Evolutionary conservation across 305 asterid genomes (phyloP).

Genomic region (Rubia peregrina): DNA sequence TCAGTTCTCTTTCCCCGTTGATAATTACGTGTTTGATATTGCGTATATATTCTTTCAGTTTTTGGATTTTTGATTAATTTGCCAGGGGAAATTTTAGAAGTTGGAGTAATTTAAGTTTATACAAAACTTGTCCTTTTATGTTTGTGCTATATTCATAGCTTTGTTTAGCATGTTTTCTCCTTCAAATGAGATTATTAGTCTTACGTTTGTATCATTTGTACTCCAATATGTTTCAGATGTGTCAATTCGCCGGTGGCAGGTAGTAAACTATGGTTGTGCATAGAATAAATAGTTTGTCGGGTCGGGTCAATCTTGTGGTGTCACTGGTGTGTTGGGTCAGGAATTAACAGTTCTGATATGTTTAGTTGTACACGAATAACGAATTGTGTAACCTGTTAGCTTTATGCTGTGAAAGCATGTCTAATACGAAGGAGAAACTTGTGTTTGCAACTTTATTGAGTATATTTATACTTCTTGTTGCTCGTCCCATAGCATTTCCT

Average conservation of each 20-base stretch:
- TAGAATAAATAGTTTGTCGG: neutral
- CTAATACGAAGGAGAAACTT: neutral
- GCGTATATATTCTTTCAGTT: neutral
- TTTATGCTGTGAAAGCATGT: neutral
- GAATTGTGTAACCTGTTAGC: neutral
- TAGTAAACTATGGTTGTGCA: neutral
- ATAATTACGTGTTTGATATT: neutral
- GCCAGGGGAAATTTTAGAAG: neutral
- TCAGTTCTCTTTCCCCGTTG: slow-evolving; percentile 11
- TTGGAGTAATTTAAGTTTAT: neutral
- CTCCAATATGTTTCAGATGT: neutral
- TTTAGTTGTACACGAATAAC: neutral
- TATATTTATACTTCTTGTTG: neutral
- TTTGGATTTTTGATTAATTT: neutral
- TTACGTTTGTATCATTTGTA: neutral
- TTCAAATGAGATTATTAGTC: neutral
- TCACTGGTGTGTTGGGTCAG: neutral
- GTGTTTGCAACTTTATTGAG: neutral
- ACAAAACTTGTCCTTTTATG: neutral
- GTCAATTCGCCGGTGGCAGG: neutral
- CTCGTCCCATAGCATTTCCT: neutral
- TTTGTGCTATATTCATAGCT: neutral
- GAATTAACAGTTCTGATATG: neutral
- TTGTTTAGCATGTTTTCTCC: neutral
- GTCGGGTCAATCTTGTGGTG: neutral